Evolutionary conservation across 1,284 basidiomycete species (phyloP).

Genomic region (Malassezia caprae): DNA sequence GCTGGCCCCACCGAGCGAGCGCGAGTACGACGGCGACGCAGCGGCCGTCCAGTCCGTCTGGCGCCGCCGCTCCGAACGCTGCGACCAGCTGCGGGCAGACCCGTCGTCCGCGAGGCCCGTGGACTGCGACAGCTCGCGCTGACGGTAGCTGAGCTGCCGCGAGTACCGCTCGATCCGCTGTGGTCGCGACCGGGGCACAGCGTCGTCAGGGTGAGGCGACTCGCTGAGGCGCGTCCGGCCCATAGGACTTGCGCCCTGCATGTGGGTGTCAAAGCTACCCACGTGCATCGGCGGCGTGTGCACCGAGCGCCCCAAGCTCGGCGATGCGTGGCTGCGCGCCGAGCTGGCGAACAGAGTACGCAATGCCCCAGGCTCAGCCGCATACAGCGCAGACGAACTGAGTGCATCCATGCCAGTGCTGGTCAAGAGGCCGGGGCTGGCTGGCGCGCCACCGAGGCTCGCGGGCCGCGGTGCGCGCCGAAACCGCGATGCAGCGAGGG

Average conservation of each 20-base stretch:
- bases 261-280: constrained; percentile 9
- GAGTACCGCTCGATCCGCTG: constrained; percentile 14
- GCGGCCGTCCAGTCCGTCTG: constrained; percentile 4
- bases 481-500: background rate
- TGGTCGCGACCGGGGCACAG: background rate
- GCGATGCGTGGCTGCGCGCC: constrained; percentile 1
- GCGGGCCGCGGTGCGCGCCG: background rate
- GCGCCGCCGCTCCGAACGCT: constrained; percentile 11
- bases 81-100: constrained; percentile 12
- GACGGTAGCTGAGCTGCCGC: constrained; percentile 12
- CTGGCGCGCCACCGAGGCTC: background rate
- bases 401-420: background rate
- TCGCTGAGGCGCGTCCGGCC: background rate
- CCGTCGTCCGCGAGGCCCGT: constrained; percentile 1
- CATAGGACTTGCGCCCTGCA: background rate
- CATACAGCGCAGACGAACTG: background rate
- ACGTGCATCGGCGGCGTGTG: background rate
- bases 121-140: constrained; percentile 8
- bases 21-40: background rate
- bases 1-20: background rate
- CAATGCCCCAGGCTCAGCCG: constrained; percentile 4
- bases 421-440: background rate
- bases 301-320: constrained; percentile 8
- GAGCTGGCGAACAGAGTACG: constrained; percentile 7
- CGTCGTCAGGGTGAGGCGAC: background rate